Percentiles rank a stretch among this genome's conserved stretches.
Conservation (phyloP, 2,329 filamentous ascomycete species). For the Phialophora expanda region DNA sequence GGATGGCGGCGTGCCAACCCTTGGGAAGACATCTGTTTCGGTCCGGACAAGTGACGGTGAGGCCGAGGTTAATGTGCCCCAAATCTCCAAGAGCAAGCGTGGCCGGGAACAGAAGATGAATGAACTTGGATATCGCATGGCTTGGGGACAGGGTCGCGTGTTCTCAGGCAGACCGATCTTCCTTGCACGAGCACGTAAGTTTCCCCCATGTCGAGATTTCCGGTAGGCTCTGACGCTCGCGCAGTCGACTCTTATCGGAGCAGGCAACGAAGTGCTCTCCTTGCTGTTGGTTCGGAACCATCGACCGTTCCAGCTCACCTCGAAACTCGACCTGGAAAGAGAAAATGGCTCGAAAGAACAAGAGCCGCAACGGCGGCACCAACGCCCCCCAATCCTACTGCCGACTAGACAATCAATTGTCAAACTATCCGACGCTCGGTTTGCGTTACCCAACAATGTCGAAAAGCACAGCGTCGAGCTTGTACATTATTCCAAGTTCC, state of each 20-base stretch:
- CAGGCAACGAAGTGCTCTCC: constrained; percentile 83
- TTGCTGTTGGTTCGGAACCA: constrained; percentile 77
- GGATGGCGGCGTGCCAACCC: constrained; percentile 44
- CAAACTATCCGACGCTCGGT: not conserved
- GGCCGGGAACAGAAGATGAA: constrained; percentile 89
- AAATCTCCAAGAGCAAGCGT: constrained; percentile 70
- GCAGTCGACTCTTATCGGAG: constrained; percentile 92
- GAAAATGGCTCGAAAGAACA: constrained; percentile 69
- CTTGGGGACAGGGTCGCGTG: constrained; percentile 91
- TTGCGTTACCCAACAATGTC: constrained; percentile 10
- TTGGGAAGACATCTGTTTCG: constrained; percentile 61
- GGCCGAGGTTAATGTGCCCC: constrained; percentile 74
- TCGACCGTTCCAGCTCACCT: constrained; percentile 79
- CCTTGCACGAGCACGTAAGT: constrained; percentile 87
- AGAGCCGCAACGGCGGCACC: constrained; percentile 25
- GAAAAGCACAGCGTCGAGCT: constrained; percentile 20
- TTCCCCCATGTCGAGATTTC: constrained; percentile 18
- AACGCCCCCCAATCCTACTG: constrained; percentile 28
- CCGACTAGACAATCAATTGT: constrained; percentile 19
- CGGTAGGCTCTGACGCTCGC: constrained; percentile 28
- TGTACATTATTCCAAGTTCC: constrained; percentile 23
- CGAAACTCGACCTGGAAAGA: constrained; percentile 85
- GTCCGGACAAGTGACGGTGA: constrained; percentile 71
- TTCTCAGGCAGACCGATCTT: constrained; percentile 87
- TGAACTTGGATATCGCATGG: constrained; percentile 92